Evolutionary conservation across 495 filamentous ascomycete genomes (phyloP).

Genomic region (Neurospora pannonica): DNA sequence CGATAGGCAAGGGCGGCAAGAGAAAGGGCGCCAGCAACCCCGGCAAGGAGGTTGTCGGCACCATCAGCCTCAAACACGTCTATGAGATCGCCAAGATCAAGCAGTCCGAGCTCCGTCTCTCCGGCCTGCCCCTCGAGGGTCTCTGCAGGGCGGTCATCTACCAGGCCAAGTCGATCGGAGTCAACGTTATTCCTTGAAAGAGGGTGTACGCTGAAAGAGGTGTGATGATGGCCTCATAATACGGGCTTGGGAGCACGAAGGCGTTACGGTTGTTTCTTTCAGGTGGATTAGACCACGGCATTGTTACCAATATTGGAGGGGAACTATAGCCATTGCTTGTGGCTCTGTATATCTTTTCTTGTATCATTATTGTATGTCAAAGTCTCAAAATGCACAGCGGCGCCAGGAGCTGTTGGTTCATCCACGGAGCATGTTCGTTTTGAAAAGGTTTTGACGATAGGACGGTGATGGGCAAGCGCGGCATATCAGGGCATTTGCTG

Average conservation of each 20-base stretch:
- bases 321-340: neutral
- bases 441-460: neutral
- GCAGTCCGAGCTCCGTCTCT: slow-evolving; percentile 69
- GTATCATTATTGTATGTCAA: slow-evolving; percentile 4
- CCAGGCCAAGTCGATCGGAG: slow-evolving; percentile 81
- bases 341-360: slow-evolving; percentile 2
- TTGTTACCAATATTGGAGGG: neutral
- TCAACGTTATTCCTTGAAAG: slow-evolving; percentile 61
- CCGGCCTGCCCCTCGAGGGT: slow-evolving; percentile 69
- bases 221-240: neutral
- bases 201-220: neutral
- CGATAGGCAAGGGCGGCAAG: slow-evolving; percentile 62
- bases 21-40: slow-evolving; percentile 69
- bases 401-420: neutral
- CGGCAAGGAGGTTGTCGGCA: slow-evolving; percentile 70
- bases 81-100: slow-evolving; percentile 99
- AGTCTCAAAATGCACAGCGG: neutral
- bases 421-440: neutral
- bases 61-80: slow-evolving; percentile 86
- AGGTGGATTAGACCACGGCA: neutral
- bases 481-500: neutral
- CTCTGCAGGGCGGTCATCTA: slow-evolving; percentile 77
- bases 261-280: slow-evolving; percentile 20
- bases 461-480: neutral
- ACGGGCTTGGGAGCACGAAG: slow-evolving; percentile 4